These are phyloP conservation scores for Lippia alba DNA, from an alignment of 305 asterid genomes.

Conservation along the genomic window DNA sequence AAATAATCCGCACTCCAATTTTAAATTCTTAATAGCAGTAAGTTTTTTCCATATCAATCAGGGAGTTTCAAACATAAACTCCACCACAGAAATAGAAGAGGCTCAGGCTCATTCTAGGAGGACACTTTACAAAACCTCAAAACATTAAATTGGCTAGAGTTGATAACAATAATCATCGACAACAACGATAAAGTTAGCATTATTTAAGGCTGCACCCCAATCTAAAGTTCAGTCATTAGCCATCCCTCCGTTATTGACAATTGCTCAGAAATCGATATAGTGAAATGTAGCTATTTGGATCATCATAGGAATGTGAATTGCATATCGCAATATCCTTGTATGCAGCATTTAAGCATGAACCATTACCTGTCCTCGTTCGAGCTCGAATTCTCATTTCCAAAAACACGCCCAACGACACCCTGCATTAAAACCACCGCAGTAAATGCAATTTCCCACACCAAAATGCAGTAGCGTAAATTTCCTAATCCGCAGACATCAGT, in stretches of 20 bases:
- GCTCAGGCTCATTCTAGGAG: background rate
- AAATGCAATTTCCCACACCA: conserved; percentile 3
- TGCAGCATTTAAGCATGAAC: conserved; percentile 24
- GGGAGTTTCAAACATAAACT: background rate
- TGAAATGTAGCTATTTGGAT: background rate
- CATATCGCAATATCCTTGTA: conserved; percentile 1
- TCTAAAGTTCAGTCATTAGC: background rate
- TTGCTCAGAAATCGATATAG: background rate
- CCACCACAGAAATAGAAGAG: background rate
- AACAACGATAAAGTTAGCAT: background rate
- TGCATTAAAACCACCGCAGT: conserved; percentile 41
- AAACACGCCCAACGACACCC: conserved; percentile 90
- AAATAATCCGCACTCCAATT: background rate
- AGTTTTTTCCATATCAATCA: conserved; percentile 6
- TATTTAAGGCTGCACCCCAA: background rate
- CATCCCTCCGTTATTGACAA: background rate
- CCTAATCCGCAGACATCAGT: background rate
- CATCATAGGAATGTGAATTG: background rate
- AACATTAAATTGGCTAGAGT: background rate
- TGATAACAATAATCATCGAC: background rate
- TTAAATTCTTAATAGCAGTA: background rate
- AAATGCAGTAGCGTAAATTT: background rate
- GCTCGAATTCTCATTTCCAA: conserved; percentile 74
- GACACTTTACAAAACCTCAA: too few species aligned
- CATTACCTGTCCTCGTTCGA: conserved; percentile 83